Percentiles rank a stretch among this genome's conserved stretches.
phyloP scores from a whole-genome alignment of 192 early-diverging fungal species.

The Spizellomyces sp. region DNA sequence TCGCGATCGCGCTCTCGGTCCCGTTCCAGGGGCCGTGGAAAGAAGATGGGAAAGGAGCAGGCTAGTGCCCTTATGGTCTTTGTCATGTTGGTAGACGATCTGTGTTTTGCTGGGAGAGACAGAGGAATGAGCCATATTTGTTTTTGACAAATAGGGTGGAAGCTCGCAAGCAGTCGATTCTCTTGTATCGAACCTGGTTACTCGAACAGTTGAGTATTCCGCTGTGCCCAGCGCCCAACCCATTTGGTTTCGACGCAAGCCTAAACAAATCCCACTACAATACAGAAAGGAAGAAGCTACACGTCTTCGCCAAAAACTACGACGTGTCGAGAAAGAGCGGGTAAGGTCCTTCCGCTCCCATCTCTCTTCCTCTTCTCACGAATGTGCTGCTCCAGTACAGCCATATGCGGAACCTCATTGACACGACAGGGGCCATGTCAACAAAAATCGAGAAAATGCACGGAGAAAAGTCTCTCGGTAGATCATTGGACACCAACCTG shows the following conservation, averaged over 20 bases:
- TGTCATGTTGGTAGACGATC: constrained; percentile 5
- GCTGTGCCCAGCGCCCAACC: not conserved
- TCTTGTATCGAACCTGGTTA: constrained; percentile 17
- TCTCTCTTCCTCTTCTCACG: not conserved
- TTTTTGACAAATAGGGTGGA: constrained; percentile 11
- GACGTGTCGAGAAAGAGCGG: constrained; percentile 18
- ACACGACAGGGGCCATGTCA: constrained; percentile 21
- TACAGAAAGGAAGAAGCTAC: constrained; percentile 7
- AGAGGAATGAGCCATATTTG: too few relatives aligned
- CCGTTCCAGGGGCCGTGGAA: not conserved
- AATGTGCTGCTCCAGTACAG: not conserved
- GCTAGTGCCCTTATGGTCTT: constrained; percentile 19
- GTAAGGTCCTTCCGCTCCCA: too few relatives aligned
- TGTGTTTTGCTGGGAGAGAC: too few relatives aligned
- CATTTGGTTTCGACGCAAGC: not conserved
- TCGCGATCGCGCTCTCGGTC: too few relatives aligned
- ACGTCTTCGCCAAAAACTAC: not conserved
- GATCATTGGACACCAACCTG: not conserved
- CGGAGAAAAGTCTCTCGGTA: not conserved
- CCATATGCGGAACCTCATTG: constrained; percentile 11
- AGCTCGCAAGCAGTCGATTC: constrained; percentile 17
- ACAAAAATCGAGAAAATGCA: constrained; percentile 10
- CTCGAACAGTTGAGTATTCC: constrained; percentile 6
- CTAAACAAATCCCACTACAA: too few relatives aligned
- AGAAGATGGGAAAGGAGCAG: constrained; percentile 8